phyloP scores from a whole-genome alignment of 192 early-diverging fungal genomes.

The Backusella sp. region DNA sequence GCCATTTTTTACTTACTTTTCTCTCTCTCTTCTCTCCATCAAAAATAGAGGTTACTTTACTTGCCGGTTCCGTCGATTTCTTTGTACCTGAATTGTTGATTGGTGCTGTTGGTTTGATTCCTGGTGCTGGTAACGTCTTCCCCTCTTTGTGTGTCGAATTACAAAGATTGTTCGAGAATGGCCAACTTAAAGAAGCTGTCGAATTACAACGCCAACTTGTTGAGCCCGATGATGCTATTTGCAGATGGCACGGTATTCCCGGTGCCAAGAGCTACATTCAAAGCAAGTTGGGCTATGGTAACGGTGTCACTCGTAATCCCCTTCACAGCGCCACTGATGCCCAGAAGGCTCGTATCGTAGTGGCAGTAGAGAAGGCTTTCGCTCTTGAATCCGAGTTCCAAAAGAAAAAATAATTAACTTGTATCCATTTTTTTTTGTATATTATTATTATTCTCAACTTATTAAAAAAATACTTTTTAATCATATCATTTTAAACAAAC shows the following conservation, averaged over 20 bases:
- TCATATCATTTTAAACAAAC: conserved; percentile 1
- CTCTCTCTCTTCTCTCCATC: not conserved
- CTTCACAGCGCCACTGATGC: not conserved
- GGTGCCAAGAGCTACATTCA: conserved; percentile 36
- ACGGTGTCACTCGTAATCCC: conserved; percentile 3
- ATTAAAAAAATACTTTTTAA: not conserved
- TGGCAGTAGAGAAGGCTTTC: not conserved
- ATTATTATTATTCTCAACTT: not conserved
- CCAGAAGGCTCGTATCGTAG: not conserved
- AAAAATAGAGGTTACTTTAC: conserved; percentile 28
- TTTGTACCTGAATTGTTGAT: conserved; percentile 33
- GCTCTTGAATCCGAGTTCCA: not conserved
- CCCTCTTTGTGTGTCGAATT: conserved; percentile 27
- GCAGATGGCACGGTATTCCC: conserved; percentile 35
- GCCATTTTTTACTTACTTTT: too few species aligned
- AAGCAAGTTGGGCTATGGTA: conserved; percentile 25
- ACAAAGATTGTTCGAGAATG: conserved; percentile 23
- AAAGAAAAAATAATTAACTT: not conserved
- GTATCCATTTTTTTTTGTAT: not conserved
- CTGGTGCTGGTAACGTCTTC: conserved; percentile 30
- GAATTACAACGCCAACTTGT: conserved; percentile 32
- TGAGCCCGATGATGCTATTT: conserved; percentile 32
- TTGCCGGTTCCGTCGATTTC: conserved; percentile 40
- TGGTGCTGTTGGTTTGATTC: conserved; percentile 33
- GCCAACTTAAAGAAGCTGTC: conserved; percentile 28